Conservation (phyloP, 2,329 filamentous ascomycete genomes). For the Lachnellula arida region DNA sequence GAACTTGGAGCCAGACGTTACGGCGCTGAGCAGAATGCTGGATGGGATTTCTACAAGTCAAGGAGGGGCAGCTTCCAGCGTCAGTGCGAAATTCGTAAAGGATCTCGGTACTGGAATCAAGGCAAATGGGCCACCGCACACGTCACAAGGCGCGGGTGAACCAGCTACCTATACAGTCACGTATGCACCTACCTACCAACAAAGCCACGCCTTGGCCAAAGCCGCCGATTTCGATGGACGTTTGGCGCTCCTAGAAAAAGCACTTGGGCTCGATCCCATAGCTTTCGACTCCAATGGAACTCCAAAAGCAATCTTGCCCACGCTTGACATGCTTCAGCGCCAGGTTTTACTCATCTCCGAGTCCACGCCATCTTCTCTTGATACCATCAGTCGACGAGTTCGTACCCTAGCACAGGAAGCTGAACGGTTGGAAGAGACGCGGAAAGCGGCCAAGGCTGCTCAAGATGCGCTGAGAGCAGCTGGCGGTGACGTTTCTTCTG, state of each 20-base stretch:
- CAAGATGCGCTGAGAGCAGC: constrained; percentile 52
- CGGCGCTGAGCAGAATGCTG: constrained; percentile 66
- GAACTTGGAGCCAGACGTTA: constrained; percentile 52
- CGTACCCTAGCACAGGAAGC: constrained; percentile 68
- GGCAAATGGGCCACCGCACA: constrained; percentile 25
- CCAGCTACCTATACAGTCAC: constrained; percentile 58
- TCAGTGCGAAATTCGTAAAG: constrained; percentile 26
- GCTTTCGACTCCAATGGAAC: constrained; percentile 53
- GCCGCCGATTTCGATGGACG: constrained; percentile 85
- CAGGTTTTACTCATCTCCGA: constrained; percentile 73
- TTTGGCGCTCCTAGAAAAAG: constrained; percentile 71
- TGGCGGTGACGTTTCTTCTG: constrained; percentile 32
- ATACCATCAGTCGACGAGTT: constrained; percentile 65
- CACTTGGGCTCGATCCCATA: constrained; percentile 71
- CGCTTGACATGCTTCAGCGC: constrained; percentile 73
- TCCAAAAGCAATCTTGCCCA: constrained; percentile 71
- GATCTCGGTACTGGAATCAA: constrained; percentile 27
- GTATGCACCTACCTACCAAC: constrained; percentile 59
- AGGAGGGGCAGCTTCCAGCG: constrained; percentile 9
- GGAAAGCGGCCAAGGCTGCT: constrained; percentile 56
- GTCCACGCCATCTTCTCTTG: constrained; percentile 67
- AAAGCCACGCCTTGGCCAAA: constrained; percentile 69
- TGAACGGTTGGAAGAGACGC: constrained; percentile 63
- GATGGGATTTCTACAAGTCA: constrained; percentile 53
- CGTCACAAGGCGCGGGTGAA: constrained; percentile 21